These are phyloP conservation scores for Shiraia sp. DNA, from an alignment of 2,329 filamentous ascomycete genomes.

Conservation along the genomic window DNA sequence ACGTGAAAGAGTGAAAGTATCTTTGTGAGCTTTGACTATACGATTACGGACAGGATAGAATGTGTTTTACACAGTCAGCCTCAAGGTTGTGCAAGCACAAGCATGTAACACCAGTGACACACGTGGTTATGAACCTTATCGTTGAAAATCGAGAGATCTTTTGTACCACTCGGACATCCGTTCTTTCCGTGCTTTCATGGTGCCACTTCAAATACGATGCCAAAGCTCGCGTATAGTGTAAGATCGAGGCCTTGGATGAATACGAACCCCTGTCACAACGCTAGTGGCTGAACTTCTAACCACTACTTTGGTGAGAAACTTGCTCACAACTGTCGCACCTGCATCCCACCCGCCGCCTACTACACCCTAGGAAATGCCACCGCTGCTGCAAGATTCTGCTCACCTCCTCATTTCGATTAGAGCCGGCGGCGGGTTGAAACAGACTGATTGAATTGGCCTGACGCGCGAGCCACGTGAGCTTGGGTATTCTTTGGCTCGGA, in stretches of 20 bases:
- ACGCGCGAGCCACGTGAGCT: constrained; percentile 27
- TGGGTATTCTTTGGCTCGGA: constrained; percentile 17
- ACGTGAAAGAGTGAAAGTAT: too few species aligned
- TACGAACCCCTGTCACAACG: constrained; percentile 16
- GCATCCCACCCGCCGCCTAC: constrained; percentile 9
- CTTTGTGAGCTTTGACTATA: too few species aligned
- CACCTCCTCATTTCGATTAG: constrained; percentile 23
- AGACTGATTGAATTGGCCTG: constrained; percentile 23
- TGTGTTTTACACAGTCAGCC: too few species aligned
- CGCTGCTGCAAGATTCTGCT: constrained; percentile 23
- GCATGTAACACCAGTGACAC: too few species aligned
- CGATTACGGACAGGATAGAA: too few species aligned
- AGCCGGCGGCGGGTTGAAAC: constrained; percentile 11
- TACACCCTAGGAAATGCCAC: constrained; percentile 18
- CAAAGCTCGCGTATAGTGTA: not conserved
- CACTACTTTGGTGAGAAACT: constrained; percentile 34
- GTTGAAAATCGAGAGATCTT: too few species aligned
- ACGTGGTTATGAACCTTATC: too few species aligned
- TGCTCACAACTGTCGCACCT: constrained; percentile 32
- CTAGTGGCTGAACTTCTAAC: constrained; percentile 20
- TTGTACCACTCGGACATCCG: not conserved
- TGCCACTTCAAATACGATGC: not conserved
- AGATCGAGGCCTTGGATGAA: constrained; percentile 11
- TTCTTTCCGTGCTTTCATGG: not conserved
- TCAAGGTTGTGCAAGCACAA: too few species aligned